A percentile compares a stretch with the other conserved stretches of the same genome.
These are phyloP conservation scores for Phaeodactylum tricornutum DNA, from an alignment of 108 stramenopile species.

Conservation along the genomic window DNA sequence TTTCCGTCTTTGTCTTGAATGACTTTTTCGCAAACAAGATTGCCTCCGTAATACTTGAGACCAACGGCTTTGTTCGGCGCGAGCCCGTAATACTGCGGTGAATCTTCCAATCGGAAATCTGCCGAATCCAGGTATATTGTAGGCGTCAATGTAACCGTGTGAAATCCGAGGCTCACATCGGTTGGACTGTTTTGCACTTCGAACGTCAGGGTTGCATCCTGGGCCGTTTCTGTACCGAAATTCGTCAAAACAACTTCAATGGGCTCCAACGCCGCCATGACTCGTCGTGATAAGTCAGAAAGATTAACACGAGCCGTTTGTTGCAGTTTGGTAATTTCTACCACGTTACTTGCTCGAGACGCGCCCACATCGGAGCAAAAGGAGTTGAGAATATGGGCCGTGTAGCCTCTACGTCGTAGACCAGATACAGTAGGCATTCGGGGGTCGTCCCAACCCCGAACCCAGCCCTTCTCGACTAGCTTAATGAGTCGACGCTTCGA, in stretches of 20 bases:
- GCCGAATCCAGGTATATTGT: constrained; percentile 82
- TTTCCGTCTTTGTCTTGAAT: constrained; percentile 28
- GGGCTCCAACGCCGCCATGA: constrained; percentile 89
- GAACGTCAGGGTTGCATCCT: constrained; percentile 34
- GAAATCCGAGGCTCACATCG: constrained; percentile 68
- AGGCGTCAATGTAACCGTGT: constrained; percentile 69
- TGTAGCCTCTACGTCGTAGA: constrained; percentile 92
- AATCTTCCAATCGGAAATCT: constrained; percentile 82
- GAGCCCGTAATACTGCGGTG: constrained; percentile 82
- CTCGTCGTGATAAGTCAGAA: constrained; percentile 59
- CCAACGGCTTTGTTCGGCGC: constrained; percentile 91
- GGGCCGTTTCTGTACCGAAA: constrained; percentile 31
- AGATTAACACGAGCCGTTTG: constrained; percentile 54
- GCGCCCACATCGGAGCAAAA: constrained; percentile 97
- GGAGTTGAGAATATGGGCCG: constrained; percentile 82
- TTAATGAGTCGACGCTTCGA: constrained; percentile 94
- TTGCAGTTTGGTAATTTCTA: constrained; percentile 79
- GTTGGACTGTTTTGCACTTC: constrained; percentile 80
- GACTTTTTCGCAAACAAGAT: constrained; percentile 64
- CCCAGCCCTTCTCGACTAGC: constrained; percentile 66
- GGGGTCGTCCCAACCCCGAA: constrained; percentile 97
- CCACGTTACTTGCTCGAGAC: constrained; percentile 84
- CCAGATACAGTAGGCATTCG: constrained; percentile 97
- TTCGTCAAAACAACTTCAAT: constrained; percentile 75
- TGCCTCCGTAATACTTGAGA: constrained; percentile 84